Evolutionary conservation across 176 grass and related monocot species (phyloP), one percentile per base, ranked within the genome.

Genomic region (Tuctoria greenei): DNA sequence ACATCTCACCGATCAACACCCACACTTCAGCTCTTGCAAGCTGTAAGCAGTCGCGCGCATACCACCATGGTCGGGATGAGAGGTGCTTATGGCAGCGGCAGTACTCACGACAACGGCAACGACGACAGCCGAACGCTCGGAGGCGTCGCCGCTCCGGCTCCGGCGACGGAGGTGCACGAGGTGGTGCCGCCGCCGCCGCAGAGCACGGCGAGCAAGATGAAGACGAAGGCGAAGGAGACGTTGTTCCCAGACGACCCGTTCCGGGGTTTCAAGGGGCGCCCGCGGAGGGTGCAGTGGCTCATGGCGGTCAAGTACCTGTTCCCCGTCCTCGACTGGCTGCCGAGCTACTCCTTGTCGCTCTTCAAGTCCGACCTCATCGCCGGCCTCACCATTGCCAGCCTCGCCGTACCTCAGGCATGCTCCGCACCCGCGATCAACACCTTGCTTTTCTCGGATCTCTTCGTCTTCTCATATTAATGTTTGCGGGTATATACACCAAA

Each of bases 201-300:
- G 82, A 94, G 86, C 84, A 86, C 91, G 37, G 84, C 66, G 54
- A 80, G 81, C 70, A 98, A 98, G 88, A 49, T 98, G 75, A 94
- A 92, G 82, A 44, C 28, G 38, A 85, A 86, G 82, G 14, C 94
- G 68, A 98, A 98, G 82, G 95, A 98, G 91, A 98, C 91, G 34
- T 90, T 98, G 84, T 98, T 98, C 84, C 91, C 95, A 0, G 95
- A 98, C 73, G 95, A 98, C 70, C 91, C 95, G 10, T 98, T 98
- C 66, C 79, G 91, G 71, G 71, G 73, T 26, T 94, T 98, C 86
- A 83, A 94, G 59, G 95, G 91, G 59, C 84, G 90, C 69, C 78
- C 88, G 14, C 42, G 7, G 25, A 11, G 42, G 24, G 66, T 40
- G 64, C 85, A 94, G 78, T 90, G 86, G 79, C 69, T 90, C 16